Base-by-base conservation (phyloP, 1,139 yeast genomes). In the Williopsis jadinii region DNA sequence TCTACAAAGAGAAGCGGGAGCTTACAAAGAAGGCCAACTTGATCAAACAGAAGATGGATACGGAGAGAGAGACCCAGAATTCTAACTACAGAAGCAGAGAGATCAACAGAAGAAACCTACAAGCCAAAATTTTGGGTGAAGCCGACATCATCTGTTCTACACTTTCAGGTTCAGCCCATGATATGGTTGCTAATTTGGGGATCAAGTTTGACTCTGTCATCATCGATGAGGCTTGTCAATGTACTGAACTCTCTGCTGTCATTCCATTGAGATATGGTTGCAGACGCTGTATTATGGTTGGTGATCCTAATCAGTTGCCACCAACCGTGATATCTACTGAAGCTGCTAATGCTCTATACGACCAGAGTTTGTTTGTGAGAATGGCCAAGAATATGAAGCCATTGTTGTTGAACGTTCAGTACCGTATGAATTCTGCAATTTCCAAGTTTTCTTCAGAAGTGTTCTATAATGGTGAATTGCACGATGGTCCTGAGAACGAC, bases 251-350 rank as follows among this genome's bases (percentile, higher is more conserved):
- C 36, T 86, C 96, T 10, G 86, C 95, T 0, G 73, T 94, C 30
- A 92, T 92, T 55, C 99, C 99, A 0, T 69, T 94, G 50, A 72
- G 95, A 56, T 94, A 90, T 60, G 98, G 98, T 2, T 86, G 95
- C 55, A 80, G 73, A 48, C 79, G 80, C 43, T 90, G 97, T 66
- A 83, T 94, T 39, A 86, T 94, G 96, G 99, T 94, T 40, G 99
- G 99, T 58, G 99, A 94, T 67, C 98, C 98, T 3, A 90, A 92
- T 59, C 99, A 94, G 66, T 72, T 94, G 48, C 99, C 98, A 0
- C 99, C 99, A 1, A 94, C 99, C 0, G 98, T 94, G n/a, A 64
- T 94, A 26, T 92, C 98, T 0, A 90, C 84, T 54, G 81, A 80
- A 9, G 97, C 97, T 1, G 81, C 95, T 1, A 70, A 76, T 8